Base-by-base conservation (phyloP, 1,284 basidiomycete genomes). In the Ganoderma multipileum region DNA sequence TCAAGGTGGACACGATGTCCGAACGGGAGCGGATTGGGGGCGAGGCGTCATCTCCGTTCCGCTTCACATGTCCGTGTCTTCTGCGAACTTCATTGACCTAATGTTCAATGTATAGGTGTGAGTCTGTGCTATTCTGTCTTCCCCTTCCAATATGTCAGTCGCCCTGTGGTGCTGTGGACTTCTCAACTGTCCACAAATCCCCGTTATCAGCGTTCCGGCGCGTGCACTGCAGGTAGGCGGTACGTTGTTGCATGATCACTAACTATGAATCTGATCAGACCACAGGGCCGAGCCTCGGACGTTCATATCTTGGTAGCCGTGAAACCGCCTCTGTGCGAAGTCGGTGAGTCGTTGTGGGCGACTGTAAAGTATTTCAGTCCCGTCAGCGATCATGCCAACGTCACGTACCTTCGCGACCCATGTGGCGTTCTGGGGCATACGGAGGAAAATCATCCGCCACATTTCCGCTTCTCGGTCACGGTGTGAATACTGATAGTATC, bases 161-260 rank as follows among this genome's bases (percentile, higher is more conserved):
- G 38, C n/a, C 23, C 38, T 60, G n/a, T 12, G 38, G 38, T 20
- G 7, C 38, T 42, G 36, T 12, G 38, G 39, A 26, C 39, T 42
- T 41, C 26, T 60, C 57, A 59, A 59, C n/a, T 39, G 44, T 42
- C 52, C 8, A 41, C 64, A 26, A 52, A 28, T 11, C 57, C 60
- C 50, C 67, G 61, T 67, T 72, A 72, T 72, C 71, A 67, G 65
- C 65, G 33, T 47, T 28, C 7, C 55, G 14, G 50, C 69, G 58
- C 66, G 67, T 71, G 69, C 69, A n/a, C 63, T 67, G 66, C 39
- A 41, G 39, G 64, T 65, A 63, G 61, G 61, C 61, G 64, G 58
- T 64, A 61, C 66, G 63, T 65, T 42, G 65, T 65, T 63, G 71
- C 69, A 65, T 72, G 71, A 63, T 69, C 50, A 26, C 67, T 52